phyloP scores from a whole-genome alignment of 2,329 filamentous ascomycete genomes.

The Alternaria tenuissima region DNA sequence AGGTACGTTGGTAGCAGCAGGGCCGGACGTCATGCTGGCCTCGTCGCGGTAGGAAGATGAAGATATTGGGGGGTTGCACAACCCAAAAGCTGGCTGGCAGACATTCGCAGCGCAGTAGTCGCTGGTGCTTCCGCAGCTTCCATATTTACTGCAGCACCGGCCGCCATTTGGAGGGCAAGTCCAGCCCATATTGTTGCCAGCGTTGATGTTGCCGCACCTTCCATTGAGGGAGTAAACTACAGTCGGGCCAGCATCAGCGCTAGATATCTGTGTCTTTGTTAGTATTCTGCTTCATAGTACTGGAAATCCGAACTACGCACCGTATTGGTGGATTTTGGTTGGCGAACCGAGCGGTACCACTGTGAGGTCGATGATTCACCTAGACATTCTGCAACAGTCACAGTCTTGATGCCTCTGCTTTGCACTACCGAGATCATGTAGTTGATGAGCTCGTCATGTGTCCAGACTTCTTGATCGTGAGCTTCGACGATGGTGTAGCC shows the following conservation, averaged over 20 bases:
- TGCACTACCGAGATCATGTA: constrained; percentile 14
- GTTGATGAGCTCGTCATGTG: constrained; percentile 17
- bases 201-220: constrained; percentile 17
- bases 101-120: constrained; percentile 11
- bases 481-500: constrained; percentile 16
- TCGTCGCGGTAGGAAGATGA: not conserved
- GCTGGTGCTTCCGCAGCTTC: constrained; percentile 10
- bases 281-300: not conserved
- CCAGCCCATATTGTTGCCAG: constrained; percentile 16
- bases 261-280: not conserved
- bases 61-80: not conserved
- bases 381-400: constrained; percentile 13
- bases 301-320: not conserved
- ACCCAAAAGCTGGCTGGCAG: constrained; percentile 10
- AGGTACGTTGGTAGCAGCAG: not conserved
- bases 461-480: constrained; percentile 17
- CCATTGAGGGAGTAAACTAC: constrained; percentile 16
- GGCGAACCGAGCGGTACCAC: constrained; percentile 8
- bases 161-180: constrained; percentile 16
- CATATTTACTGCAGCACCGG: constrained; percentile 18
- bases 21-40: not conserved
- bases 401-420: constrained; percentile 12
- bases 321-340: not conserved
- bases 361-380: constrained; percentile 3
- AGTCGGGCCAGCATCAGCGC: constrained; percentile 5